Conservation (phyloP, 257 asterid species). For the Anisodus acutangulus region DNA sequence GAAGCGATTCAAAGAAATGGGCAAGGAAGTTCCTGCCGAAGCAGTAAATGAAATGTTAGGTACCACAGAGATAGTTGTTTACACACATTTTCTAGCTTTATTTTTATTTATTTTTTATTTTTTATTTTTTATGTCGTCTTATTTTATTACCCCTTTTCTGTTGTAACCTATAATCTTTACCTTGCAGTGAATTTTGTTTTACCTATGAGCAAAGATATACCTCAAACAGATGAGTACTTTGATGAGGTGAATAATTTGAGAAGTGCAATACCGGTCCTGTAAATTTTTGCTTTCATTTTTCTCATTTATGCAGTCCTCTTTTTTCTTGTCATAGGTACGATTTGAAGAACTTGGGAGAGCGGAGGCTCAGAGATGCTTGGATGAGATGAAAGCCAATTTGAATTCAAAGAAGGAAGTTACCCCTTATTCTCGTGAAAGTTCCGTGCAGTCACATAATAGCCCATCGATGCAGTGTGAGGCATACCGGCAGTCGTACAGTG, state of each 20-base stretch:
- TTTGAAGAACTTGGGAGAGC: conserved; percentile 57
- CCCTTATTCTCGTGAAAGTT: conserved; percentile 32
- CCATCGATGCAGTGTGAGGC: conserved; percentile 38
- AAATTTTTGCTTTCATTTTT: background rate
- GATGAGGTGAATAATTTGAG: conserved; percentile 32
- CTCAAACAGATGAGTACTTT: conserved; percentile 34
- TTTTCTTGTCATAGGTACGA: conserved; percentile 39
- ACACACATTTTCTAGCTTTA: conserved; percentile 29
- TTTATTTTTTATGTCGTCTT: background rate
- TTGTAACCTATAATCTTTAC: conserved; percentile 29
- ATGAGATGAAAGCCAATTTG: conserved; percentile 55
- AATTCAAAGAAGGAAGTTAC: conserved; percentile 23
- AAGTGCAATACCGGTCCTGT: background rate
- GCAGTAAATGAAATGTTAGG: conserved; percentile 63
- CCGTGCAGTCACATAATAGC: conserved; percentile 26
- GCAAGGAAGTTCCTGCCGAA: conserved; percentile 56
- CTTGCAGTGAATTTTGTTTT: conserved; percentile 53
- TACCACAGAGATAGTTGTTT: conserved; percentile 31
- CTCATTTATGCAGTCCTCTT: background rate
- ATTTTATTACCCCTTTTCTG: conserved; percentile 13
- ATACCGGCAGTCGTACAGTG: conserved; percentile 33
- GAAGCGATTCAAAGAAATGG: conserved; percentile 55
- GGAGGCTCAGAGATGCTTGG: conserved; percentile 53
- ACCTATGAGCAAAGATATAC: conserved; percentile 36
- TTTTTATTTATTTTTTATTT: conserved; percentile 5